Conservation (phyloP, 192 early-diverging fungal species). For the Coemansia sp. region DNA sequence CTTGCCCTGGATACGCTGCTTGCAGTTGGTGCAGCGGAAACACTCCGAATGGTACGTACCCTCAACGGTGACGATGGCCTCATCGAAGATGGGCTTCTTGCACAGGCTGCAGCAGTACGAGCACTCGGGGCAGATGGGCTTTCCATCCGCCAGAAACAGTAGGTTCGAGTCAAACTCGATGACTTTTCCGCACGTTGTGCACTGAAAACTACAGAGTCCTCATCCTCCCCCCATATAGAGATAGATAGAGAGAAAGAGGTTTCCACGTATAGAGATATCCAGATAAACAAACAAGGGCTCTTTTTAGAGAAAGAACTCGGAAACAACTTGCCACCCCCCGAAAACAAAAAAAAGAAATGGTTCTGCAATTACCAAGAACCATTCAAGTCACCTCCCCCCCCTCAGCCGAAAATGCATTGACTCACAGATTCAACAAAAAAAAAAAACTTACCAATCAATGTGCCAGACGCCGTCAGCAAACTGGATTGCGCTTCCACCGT, state of each 20-base stretch:
- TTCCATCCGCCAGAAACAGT: conserved; percentile 73
- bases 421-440: neutral
- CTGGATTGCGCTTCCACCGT: conserved; percentile 74
- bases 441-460: conserved; percentile 67
- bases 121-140: conserved; percentile 80
- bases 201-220: conserved; percentile 59
- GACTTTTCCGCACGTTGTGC: conserved; percentile 69
- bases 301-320: neutral
- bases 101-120: conserved; percentile 75
- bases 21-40: conserved; percentile 73
- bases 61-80: conserved; percentile 82
- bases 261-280: neutral
- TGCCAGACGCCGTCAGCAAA: conserved; percentile 82
- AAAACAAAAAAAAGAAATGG: too few species aligned
- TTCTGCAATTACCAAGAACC: neutral
- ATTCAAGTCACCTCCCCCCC: too few species aligned
- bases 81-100: conserved; percentile 71
- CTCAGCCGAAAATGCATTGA: neutral
- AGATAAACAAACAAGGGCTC: neutral
- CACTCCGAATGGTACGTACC: conserved; percentile 80
- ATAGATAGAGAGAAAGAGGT: too few species aligned
- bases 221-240: too few species aligned
- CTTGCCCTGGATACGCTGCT: conserved; percentile 70
- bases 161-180: conserved; percentile 77
- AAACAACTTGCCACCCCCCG: neutral